Evolutionary conservation across 1,284 basidiomycete species (phyloP), one percentile per base, ranked within the genome.

Genomic region (Mycena citricolor): DNA sequence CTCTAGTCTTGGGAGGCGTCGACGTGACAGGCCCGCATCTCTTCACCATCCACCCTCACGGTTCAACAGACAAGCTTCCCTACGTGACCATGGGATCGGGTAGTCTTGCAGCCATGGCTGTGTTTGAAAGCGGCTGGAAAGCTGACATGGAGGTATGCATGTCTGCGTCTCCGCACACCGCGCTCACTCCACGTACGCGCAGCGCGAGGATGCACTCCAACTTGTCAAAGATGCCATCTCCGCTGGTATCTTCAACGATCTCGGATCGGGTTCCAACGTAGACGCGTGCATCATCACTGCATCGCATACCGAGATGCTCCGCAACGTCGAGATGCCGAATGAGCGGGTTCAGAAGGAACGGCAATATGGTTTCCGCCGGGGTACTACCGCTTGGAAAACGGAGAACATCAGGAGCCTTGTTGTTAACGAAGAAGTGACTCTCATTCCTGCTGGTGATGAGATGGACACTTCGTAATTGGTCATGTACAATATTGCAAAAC

Each of bases 31-130:
- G 97, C 6, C 81, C 94, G 4, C 92, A 99, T 53, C 83, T 99
- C 7, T 99, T 97, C 72, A 98, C 95, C 10, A 87, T 99, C 52
- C 85, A 89, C 51, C 94, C 97, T 1, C 95, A 99, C 67, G 97
- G 97, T 7, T 95, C 92, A 13, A 98, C 97, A 0, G 97, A 99
- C 71, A 99, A 99, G 68, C 76, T 99, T 24, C 97, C 97, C 0
- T 99, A 97, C 60, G 95, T 99, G 23, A 98, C 97, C 0, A 99
- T 99, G 95, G 97, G 97, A 24, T 94, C 90, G 4, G 97, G 97
- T 50, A 88, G 83, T 58, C 74, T 98, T 37, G 97, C 97, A 2
- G 97, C 95, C 19, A 99, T 99, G 97, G 92, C 94, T 12, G 88
- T 99, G 11, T 99, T 99, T 57, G 97, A 99, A 65, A 83, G 79